Conservation (phyloP, 1,139 yeast species). For the Diutina pseudorugosa region DNA sequence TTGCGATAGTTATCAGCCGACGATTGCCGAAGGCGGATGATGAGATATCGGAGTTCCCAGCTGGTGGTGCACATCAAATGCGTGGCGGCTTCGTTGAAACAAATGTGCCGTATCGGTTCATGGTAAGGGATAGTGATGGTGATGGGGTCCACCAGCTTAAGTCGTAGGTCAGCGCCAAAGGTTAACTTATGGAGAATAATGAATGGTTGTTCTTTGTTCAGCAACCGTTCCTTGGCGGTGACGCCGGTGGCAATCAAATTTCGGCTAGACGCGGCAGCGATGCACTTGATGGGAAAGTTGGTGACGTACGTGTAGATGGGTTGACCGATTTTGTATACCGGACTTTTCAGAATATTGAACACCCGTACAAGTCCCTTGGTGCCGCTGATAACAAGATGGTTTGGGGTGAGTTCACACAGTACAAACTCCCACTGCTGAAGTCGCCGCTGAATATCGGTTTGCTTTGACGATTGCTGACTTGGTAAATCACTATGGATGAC, state of each 20-base stretch:
- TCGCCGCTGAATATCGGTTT: slow-evolving; percentile 17
- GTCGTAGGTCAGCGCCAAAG: slow-evolving; percentile 6
- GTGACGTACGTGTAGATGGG: slow-evolving; percentile 61
- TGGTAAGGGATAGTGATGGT: slow-evolving; percentile 76
- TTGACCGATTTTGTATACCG: slow-evolving; percentile 39
- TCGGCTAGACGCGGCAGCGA: slow-evolving; percentile 57
- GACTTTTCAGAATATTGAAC: slow-evolving; percentile 23
- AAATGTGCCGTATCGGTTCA: slow-evolving; percentile 68
- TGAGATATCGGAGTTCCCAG: slow-evolving; percentile 67
- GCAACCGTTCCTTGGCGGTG: slow-evolving; percentile 61
- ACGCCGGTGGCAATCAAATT: slow-evolving; percentile 67
- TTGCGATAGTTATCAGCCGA: slow-evolving; percentile 22
- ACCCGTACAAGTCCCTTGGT: slow-evolving; percentile 62
- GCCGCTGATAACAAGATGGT: slow-evolving; percentile 57
- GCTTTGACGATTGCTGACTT: slow-evolving; percentile 7
- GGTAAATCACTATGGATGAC: slow-evolving; percentile 8
- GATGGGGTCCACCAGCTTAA: slow-evolving; percentile 39
- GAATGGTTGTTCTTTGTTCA: slow-evolving; percentile 70
- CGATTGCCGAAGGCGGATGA: slow-evolving; percentile 47
- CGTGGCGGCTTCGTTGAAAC: slow-evolving; percentile 58
- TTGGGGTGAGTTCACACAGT: slow-evolving; percentile 50
- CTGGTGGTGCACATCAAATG: slow-evolving; percentile 77
- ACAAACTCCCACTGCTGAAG: slow-evolving; percentile 50
- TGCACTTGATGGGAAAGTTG: slow-evolving; percentile 67
- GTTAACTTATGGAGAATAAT: slow-evolving; percentile 50